Conservation (phyloP, 2,329 filamentous ascomycete species). For the Sporothrix dimorphospora region DNA sequence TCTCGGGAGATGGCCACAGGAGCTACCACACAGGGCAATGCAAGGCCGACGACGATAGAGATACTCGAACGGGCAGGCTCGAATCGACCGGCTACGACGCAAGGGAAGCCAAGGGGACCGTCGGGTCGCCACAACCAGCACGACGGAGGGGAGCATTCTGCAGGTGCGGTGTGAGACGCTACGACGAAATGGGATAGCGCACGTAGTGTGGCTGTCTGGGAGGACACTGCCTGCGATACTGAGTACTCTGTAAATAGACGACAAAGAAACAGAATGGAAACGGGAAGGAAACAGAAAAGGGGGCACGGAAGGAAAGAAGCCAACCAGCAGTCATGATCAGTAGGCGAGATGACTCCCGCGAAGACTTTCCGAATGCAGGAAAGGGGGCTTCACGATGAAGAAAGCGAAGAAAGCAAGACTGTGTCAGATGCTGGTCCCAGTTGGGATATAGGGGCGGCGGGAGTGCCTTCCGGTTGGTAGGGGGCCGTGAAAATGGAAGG, state of each 20-base stretch:
- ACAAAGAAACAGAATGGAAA: not conserved
- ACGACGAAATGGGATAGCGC: not conserved
- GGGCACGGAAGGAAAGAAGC: too few species aligned
- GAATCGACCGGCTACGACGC: not conserved
- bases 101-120: too few species aligned
- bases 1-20: not conserved
- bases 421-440: not conserved
- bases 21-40: not conserved
- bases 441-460: not conserved
- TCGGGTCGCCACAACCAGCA: not conserved
- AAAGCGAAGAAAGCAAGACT: not conserved
- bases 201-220: too few species aligned
- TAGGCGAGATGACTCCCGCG: not conserved
- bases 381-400: not conserved
- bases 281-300: too few species aligned
- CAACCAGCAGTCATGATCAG: not conserved
- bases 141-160: not conserved
- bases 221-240: too few species aligned
- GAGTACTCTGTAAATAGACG: not conserved
- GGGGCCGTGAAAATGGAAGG: not conserved
- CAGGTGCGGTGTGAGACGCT: not conserved
- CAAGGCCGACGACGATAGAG: not conserved
- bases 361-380: not conserved
- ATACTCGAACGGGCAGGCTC: slow-evolving; percentile 3
- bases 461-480: not conserved